Evolutionary conservation across 768 basidiomycete species (phyloP), one percentile per base, ranked within the genome.

Genomic region (Exidia glandulosa): DNA sequence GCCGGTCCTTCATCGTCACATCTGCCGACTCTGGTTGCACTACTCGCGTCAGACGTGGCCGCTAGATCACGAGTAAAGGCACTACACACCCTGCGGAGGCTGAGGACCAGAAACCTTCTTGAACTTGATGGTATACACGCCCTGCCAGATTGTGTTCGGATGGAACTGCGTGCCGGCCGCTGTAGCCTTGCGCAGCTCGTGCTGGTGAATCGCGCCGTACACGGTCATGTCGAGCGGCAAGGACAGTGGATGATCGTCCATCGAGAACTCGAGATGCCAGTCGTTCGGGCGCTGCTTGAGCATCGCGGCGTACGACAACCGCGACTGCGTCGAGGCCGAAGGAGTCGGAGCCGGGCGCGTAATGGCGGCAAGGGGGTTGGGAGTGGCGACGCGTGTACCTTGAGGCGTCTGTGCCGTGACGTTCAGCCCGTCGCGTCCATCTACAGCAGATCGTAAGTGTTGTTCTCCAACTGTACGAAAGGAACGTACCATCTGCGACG

Each of bases 321-420:
- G 65, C 10, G 70, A 67, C 32, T 68, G 54, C 57, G 70, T 64
- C 57, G 70, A 59, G 13, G 41, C 50, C 3, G 32, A 31, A 47
- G 34, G 16, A 32, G 74, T 56, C 68, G 70, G 32, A 2, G 74
- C 69, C 14, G 74, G 61, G 12, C 70, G 68, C 23, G 67, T 72
- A 30, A 37, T 79, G 76, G 66, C 76, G 81, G 2, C 1, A 70
- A 64, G 27, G 2, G 82, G 80, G 59, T 78, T 87, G 0, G 96
- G 95, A 3, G 96, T 98, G 2, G 90, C 84, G 32, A 99, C 85
- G 16, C 93, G 83, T 0, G 94, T 98, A 1, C 96, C 96, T 64
- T 97, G 93, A 2, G 96, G 94, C 0, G 96, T 97, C 70, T 96
- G 91, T 1, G 94, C 96, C 68, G 94, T 92, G 9, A 98, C 81